Percentiles rank a stretch among this genome's conserved stretches.
Conservation (phyloP, 2,329 filamentous ascomycete genomes). For the Fusarium udum region DNA sequence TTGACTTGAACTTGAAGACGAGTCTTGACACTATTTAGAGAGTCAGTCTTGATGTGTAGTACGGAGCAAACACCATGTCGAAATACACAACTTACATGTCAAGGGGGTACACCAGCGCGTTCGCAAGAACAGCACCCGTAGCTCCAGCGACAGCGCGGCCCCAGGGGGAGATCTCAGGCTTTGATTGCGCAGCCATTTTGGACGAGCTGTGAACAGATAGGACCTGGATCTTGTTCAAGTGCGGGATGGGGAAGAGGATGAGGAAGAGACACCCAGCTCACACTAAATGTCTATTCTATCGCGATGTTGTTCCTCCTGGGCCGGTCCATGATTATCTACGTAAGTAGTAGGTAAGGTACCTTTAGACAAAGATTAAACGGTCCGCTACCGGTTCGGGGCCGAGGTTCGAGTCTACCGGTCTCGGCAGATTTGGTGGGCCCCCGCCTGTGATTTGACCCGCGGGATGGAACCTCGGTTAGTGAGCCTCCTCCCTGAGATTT, state of each 20-base stretch:
- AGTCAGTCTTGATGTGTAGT: not conserved
- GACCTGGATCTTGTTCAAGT: not conserved
- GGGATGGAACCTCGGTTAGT: slow-evolving; percentile 42
- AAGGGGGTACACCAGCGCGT: slow-evolving; percentile 93
- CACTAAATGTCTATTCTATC: slow-evolving; percentile 15
- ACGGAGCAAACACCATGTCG: not conserved
- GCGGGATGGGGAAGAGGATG: not conserved
- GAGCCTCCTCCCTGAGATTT: not conserved
- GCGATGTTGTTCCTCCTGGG: slow-evolving; percentile 18
- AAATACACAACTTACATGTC: slow-evolving; percentile 77
- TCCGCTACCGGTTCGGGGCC: slow-evolving; percentile 36
- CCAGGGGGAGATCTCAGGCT: slow-evolving; percentile 86
- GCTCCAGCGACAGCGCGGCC: slow-evolving; percentile 92
- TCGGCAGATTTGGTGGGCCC: slow-evolving; percentile 40
- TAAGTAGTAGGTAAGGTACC: not conserved
- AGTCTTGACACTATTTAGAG: slow-evolving; percentile 81
- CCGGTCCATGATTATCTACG: slow-evolving; percentile 26
- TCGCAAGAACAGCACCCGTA: slow-evolving; percentile 91
- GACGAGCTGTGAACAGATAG: not conserved
- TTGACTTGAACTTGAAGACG: slow-evolving; percentile 89
- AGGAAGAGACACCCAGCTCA: slow-evolving; percentile 3
- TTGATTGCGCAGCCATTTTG: slow-evolving; percentile 66
- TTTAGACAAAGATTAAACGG: slow-evolving; percentile 22
- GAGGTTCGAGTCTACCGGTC: slow-evolving; percentile 41
- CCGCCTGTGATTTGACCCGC: slow-evolving; percentile 38